phyloP scores from a whole-genome alignment of 2,329 filamentous ascomycete species.

The Venturia asperata region DNA sequence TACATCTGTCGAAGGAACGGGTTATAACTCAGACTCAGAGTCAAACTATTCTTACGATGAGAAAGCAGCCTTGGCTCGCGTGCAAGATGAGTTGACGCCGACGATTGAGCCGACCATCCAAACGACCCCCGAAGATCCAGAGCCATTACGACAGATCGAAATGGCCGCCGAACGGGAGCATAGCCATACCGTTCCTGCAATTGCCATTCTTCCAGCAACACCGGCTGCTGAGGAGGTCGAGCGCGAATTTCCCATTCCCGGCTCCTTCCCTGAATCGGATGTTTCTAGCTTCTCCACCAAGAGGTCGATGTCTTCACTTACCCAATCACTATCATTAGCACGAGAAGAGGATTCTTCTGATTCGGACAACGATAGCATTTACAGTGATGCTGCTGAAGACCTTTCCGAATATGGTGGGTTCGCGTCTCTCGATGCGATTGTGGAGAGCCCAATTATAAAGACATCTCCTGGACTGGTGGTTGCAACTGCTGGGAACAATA shows the following conservation, averaged over 20 bases:
- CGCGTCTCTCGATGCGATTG: constrained; percentile 64
- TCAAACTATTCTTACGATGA: constrained; percentile 3
- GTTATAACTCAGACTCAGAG: constrained; percentile 52
- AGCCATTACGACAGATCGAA: not conserved
- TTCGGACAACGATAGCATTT: constrained; percentile 54
- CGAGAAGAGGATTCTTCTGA: constrained; percentile 29
- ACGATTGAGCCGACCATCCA: constrained; percentile 28
- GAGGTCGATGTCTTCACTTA: not conserved
- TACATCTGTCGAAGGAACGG: constrained; percentile 59
- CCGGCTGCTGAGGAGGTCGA: constrained; percentile 32
- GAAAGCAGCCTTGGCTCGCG: constrained; percentile 23
- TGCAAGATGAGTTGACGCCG: constrained; percentile 25
- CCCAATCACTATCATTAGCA: not conserved
- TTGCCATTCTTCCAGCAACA: constrained; percentile 19
- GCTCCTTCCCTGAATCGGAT: constrained; percentile 43
- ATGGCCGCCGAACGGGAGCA: not conserved
- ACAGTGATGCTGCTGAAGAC: constrained; percentile 72
- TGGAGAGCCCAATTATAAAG: constrained; percentile 50
- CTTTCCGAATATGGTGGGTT: constrained; percentile 63
- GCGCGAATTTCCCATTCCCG: constrained; percentile 40
- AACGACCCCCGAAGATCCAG: constrained; percentile 28
- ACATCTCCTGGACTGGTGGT: constrained; percentile 16
- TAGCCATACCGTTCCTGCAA: constrained; percentile 10
- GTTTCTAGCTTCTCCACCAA: not conserved
- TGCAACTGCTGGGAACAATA: not conserved